Conservation (phyloP, 257 asterid genomes). For the Thymus quinquecostatus region DNA sequence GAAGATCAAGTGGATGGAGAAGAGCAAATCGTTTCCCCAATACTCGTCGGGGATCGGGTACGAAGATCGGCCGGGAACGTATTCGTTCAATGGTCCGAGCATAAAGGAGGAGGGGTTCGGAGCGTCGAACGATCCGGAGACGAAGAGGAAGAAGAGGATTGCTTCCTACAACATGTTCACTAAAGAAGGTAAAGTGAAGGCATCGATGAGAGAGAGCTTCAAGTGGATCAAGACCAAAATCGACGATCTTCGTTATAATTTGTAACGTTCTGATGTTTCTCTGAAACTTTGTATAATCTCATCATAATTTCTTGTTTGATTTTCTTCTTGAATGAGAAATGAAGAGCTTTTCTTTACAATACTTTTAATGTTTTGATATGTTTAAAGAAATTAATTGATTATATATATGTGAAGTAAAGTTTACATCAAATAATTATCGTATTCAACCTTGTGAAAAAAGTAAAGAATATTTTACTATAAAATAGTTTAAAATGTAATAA, state of each 20-base stretch:
- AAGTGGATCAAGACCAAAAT: constrained; percentile 81
- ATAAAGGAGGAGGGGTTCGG: constrained; percentile 34
- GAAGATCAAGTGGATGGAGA: constrained; percentile 52
- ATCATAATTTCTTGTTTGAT: constrained; percentile 14
- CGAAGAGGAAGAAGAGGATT: constrained; percentile 81
- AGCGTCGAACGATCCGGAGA: constrained; percentile 55
- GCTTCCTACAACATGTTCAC: constrained; percentile 67
- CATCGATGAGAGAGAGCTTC: constrained; percentile 67
- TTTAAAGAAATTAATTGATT: too few species aligned
- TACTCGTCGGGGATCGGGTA: constrained; percentile 46
- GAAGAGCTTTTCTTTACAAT: not conserved
- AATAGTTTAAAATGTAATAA: not conserved
- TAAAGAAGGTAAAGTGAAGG: constrained; percentile 69
- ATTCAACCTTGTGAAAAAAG: not conserved
- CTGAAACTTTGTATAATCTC: constrained; percentile 2
- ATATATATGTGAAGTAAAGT: not conserved
- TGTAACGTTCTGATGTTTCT: constrained; percentile 16
- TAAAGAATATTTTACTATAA: constrained; percentile 9
- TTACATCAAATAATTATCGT: not conserved
- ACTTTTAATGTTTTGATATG: too few species aligned
- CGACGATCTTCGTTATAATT: constrained; percentile 47
- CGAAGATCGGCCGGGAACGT: constrained; percentile 40
- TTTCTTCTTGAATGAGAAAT: not conserved
- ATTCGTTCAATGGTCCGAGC: constrained; percentile 64
- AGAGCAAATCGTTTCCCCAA: constrained; percentile 64